Evolutionary conservation across 768 basidiomycete genomes (phyloP).

Genomic region (Collybiopsis confluens): DNA sequence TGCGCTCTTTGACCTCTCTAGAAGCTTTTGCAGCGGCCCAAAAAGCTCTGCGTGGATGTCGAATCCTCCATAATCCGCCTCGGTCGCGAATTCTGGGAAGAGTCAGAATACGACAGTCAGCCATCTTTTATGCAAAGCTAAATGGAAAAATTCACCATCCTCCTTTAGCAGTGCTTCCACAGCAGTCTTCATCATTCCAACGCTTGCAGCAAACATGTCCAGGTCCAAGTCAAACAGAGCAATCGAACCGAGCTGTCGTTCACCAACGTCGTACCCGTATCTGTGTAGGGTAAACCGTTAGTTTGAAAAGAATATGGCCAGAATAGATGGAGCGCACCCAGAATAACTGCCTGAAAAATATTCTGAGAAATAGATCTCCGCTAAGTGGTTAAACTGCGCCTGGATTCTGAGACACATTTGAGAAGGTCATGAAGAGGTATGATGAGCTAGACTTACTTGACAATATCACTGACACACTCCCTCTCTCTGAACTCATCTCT

Average conservation of each 20-base stretch:
- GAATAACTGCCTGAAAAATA: conserved; percentile 25
- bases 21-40: conserved; percentile 73
- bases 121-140: not conserved
- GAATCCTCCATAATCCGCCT: conserved; percentile 73
- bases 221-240: conserved; percentile 85
- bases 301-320: not conserved
- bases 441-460: conserved; percentile 55
- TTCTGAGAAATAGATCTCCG: conserved; percentile 79
- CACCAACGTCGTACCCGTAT: conserved; percentile 80
- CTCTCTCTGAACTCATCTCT: conserved; percentile 90
- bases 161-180: conserved; percentile 71
- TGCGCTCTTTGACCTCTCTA: conserved; percentile 78
- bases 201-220: conserved; percentile 89
- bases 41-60: conserved; percentile 76
- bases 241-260: conserved; percentile 82
- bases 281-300: not conserved
- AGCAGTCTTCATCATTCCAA: conserved; percentile 86
- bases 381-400: conserved; percentile 89
- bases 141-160: conserved; percentile 48
- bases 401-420: conserved; percentile 61
- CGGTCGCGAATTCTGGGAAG: conserved; percentile 31
- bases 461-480: conserved; percentile 89
- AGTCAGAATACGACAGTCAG: not conserved
- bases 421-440: not conserved
- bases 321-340: not conserved